Base-by-base conservation (phyloP, 768 basidiomycete genomes). In the Tulasnella sp. region DNA sequence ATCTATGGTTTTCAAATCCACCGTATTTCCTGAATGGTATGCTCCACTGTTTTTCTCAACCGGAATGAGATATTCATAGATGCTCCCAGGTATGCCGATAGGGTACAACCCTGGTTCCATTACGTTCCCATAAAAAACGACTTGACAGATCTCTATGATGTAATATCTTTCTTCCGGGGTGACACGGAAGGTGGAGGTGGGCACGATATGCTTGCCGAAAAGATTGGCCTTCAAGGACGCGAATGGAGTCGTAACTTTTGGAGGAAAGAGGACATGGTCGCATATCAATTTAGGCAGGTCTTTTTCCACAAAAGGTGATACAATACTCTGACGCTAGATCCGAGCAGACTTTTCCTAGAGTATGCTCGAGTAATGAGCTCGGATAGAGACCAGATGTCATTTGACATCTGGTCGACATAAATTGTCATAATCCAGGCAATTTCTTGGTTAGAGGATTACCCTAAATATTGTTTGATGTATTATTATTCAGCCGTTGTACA, bases 141-240 rank as follows among this genome's bases (percentile, higher is more conserved):
- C 56, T 71, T 80, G 9, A 70, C 73, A 0, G 82, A 86, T 62
- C 62, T 87, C 3, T 74, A 82, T 61, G 85, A 87, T 56, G 67
- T 77, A 3, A 69, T 83, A 39, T 64, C 77, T 1, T 89, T 89
- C 67, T 86, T 86, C 66, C 74, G 77, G 0, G 81, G 83, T 0
- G 72, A 74, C 57, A 69, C 68, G 6, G 67, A 73, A 48, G 76
- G 78, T 15, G 69, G 72, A 32, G 72, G 72, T 8, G 48, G 68
- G 0, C 81, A 84, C 56, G 81, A 85, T 45, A 71, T 67, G 1
- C 59, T 81, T 37, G 81, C 73, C 1, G 60, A 61, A 37, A 71
- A 68, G 48, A 81, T 84, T 32, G 83, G 78, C 0, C 48, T 61
- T 2, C 68, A 72, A 0, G 80, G 83, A 0, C 66, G 70, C 29